Evolutionary conservation across 225 moss, liverwort and hornwort species (phyloP), one percentile per base, ranked within the genome.

Genomic region (Bryoerythrophyllum caledonicum): DNA sequence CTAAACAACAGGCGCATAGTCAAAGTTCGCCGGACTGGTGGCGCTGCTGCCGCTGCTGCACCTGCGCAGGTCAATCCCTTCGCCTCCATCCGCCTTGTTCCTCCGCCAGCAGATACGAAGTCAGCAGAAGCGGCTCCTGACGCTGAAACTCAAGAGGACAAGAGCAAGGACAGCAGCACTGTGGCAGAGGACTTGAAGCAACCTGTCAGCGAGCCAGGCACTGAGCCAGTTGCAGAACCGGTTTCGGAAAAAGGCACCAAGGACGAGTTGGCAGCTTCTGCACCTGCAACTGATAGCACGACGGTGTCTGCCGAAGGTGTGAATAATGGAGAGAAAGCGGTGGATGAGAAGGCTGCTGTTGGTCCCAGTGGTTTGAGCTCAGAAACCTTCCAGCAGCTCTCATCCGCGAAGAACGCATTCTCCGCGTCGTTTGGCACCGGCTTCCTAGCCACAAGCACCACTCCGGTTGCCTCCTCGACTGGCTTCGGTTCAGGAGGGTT

Each of bases 1-100:
- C 70, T 92, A 61, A 88, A 86, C 21, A 84, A 82, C 75, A 83
- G 92, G 65, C 85, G 92, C 63, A 92, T 92, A 27, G 83, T 92
- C 15, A 92, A 92, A 88, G 88, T 92, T 65, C 88, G 92, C 23
- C 88, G 90, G 32, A 75, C 82, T 24, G 81, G 84, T 32, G 53
- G 72, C 40, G 54, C 83, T 60, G 46, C 34, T 6, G 67, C 51
- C 6, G 26, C 67, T 20, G 48, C 83, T 20, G 48, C 83, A 10
- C 63, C 78, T 35, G 78, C 88, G 20, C 57, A 68, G 38, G 78
- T 82, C 11, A 92, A 90, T 76, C 90, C 90, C 5, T 92, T 92
- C 68, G 77, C 88, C 16, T 67, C 77, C 40, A 80, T 90, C 34
- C 82, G 85, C 19, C 78, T 92, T 27, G 85, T 90, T 19, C 79